These are phyloP conservation scores for Isabelozyma rhagii DNA, from an alignment of 805 yeast species.

Conservation along the genomic window DNA sequence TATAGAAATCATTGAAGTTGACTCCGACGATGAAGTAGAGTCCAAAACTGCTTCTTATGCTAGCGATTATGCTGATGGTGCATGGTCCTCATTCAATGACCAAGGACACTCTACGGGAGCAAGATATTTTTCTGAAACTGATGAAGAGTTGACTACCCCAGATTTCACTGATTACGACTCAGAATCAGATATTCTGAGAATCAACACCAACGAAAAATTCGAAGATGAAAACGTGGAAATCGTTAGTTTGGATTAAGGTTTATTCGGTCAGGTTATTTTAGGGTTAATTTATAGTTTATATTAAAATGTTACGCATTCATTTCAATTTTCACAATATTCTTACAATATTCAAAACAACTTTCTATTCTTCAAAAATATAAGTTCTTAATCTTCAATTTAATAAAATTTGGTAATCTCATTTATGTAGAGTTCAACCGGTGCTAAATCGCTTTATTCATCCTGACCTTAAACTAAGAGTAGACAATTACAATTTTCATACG, in stretches of 20 bases:
- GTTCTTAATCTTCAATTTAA: too few relatives aligned
- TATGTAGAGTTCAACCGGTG: too few relatives aligned
- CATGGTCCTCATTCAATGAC: background rate
- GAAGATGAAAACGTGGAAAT: conserved; percentile 9
- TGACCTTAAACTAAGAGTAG: too few relatives aligned
- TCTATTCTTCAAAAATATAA: too few relatives aligned
- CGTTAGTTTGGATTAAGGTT: conserved; percentile 6
- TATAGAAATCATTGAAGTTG: background rate
- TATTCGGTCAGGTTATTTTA: background rate
- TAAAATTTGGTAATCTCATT: too few relatives aligned
- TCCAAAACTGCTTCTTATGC: background rate
- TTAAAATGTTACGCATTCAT: too few relatives aligned
- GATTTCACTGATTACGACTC: conserved; percentile 8
- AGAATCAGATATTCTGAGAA: background rate
- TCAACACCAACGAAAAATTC: background rate
- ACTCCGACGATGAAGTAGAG: background rate
- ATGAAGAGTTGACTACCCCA: conserved; percentile 10
- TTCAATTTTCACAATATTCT: too few relatives aligned
- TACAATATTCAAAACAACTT: too few relatives aligned
- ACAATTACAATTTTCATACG: too few relatives aligned
- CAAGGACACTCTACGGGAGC: background rate
- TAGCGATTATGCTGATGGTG: background rate
- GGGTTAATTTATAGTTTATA: background rate
- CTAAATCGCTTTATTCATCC: too few relatives aligned
- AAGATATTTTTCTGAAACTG: background rate